Evolutionary conservation across 2,329 filamentous ascomycete genomes (phyloP).

Genomic region (Phyllosticta capitalensis): DNA sequence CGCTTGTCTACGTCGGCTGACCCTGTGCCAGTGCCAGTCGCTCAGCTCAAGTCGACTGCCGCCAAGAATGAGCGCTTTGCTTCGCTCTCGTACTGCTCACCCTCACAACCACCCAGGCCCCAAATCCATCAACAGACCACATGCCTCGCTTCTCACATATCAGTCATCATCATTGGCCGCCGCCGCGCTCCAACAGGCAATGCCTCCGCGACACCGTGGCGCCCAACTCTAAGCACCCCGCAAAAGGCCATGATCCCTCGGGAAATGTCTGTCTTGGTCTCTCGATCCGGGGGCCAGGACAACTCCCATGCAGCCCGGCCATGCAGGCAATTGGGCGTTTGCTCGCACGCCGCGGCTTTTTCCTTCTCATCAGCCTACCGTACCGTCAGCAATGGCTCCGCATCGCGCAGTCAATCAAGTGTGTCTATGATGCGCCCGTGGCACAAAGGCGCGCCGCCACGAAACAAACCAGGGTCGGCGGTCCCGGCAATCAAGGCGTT

Average conservation of each 20-base stretch:
- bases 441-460: neutral
- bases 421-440: neutral
- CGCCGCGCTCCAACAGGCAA: neutral
- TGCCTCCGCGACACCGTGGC: neutral
- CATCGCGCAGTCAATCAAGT: neutral
- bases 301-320: neutral
- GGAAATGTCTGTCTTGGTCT: neutral
- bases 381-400: neutral
- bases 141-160: conserved; percentile 5
- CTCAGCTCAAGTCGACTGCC: neutral
- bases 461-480: neutral
- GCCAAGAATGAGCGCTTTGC: neutral
- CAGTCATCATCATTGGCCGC: neutral
- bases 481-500: neutral
- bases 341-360: neutral
- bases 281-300: neutral
- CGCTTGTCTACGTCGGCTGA: neutral
- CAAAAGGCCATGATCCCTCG: neutral
- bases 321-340: neutral
- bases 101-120: neutral
- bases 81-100: neutral
- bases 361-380: neutral
- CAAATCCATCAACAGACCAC: too few species aligned
- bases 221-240: neutral
- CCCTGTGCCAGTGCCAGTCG: neutral